phyloP scores from a whole-genome alignment of 495 filamentous ascomycete species.

The Opeltia flavorubescens region DNA sequence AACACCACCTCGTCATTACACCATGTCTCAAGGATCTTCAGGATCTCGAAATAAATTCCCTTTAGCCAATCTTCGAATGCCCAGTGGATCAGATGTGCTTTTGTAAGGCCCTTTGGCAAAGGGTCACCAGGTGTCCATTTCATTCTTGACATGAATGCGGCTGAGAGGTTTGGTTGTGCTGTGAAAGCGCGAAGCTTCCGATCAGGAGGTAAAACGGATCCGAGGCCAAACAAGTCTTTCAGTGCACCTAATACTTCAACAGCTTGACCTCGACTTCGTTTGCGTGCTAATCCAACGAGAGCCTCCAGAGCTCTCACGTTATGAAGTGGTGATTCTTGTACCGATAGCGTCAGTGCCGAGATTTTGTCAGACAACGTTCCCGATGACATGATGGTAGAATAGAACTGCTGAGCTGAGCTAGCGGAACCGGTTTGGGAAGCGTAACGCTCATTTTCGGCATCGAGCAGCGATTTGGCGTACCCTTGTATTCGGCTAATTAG shows the following conservation, averaged over 20 bases:
- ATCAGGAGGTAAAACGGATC: conserved; percentile 67
- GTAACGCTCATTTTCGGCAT: conserved; percentile 57
- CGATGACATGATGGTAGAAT: conserved; percentile 90
- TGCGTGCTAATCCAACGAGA: conserved; percentile 63
- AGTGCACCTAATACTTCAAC: conserved; percentile 81
- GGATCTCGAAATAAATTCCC: conserved; percentile 73
- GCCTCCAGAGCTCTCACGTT: conserved; percentile 78
- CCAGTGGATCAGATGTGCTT: conserved; percentile 73
- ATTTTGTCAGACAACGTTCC: conserved; percentile 95
- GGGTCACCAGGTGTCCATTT: conserved; percentile 52
- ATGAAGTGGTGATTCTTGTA: conserved; percentile 92
- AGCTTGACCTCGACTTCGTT: conserved; percentile 84
- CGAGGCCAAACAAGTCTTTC: conserved; percentile 85
- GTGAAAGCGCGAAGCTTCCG: conserved; percentile 66
- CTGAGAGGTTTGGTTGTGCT: conserved; percentile 63
- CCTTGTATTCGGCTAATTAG: conserved; percentile 58
- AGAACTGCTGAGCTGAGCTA: conserved; percentile 81
- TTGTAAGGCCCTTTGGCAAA: conserved; percentile 54
- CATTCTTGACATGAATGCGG: conserved; percentile 41
- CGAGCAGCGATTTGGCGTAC: conserved; percentile 59
- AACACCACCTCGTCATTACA: conserved; percentile 90
- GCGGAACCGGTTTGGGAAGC: conserved; percentile 34
- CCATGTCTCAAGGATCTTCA: conserved; percentile 81
- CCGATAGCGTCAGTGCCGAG: conserved; percentile 79
- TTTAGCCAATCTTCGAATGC: conserved; percentile 93